phyloP scores from a whole-genome alignment of 2,329 filamentous ascomycete genomes.

The Intubia oerlemansii region DNA sequence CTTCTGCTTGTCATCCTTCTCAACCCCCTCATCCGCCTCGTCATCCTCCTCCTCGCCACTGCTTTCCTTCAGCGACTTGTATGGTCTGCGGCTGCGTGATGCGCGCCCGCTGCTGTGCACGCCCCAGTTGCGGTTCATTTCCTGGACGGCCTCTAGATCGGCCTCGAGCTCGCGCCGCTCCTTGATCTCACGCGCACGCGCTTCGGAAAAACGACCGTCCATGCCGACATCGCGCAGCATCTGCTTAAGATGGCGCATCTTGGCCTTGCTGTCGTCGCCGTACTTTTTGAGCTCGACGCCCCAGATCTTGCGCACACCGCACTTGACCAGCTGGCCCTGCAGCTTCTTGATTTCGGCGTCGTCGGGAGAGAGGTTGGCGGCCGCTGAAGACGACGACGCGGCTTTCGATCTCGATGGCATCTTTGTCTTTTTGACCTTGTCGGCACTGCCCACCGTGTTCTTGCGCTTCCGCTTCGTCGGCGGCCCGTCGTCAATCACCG shows the following conservation, averaged over 20 bases:
- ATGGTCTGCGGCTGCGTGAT: slow-evolving; percentile 17
- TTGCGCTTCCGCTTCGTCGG: slow-evolving; percentile 5
- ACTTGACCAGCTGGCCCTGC: slow-evolving; percentile 72
- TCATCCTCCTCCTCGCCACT: slow-evolving; percentile 14
- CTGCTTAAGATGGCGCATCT: slow-evolving; percentile 59
- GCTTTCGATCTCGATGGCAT: slow-evolving; percentile 14
- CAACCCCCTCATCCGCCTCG: slow-evolving; percentile 1
- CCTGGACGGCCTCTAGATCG: slow-evolving; percentile 66
- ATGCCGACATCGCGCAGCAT: slow-evolving; percentile 73
- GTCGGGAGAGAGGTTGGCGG: slow-evolving; percentile 29
- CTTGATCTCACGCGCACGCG: slow-evolving; percentile 71
- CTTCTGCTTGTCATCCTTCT: slow-evolving; percentile 8
- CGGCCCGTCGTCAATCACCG: slow-evolving; percentile 52
- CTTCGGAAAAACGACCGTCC: slow-evolving; percentile 68
- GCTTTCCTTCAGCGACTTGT: slow-evolving; percentile 16
- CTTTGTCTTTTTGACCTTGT: slow-evolving; percentile 15
- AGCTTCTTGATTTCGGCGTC: slow-evolving; percentile 72
- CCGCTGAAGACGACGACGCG: too few relatives aligned
- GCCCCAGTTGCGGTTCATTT: slow-evolving; percentile 67
- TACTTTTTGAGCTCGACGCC: slow-evolving; percentile 59
- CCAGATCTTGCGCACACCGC: slow-evolving; percentile 86
- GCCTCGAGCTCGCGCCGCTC: slow-evolving; percentile 66
- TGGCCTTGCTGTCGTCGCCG: slow-evolving; percentile 48
- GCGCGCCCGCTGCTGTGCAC: slow-evolving; percentile 18
- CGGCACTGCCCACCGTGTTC: slow-evolving; percentile 20